Conservation (phyloP, 306 rosid genomes). For the Carpinus viminea region DNA sequence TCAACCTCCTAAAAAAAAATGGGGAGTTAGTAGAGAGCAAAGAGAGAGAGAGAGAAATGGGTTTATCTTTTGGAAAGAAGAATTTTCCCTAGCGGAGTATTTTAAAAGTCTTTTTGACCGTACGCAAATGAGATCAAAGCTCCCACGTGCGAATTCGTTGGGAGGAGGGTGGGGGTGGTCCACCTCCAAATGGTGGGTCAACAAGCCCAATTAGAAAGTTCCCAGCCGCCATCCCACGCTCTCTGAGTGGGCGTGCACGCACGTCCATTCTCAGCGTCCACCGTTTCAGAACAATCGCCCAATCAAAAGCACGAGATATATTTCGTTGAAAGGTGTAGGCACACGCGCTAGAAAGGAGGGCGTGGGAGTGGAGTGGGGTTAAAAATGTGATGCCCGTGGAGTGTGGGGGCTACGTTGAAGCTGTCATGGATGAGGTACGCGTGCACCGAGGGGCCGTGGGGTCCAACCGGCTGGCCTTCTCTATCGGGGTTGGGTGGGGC, state of each 20-base stretch:
- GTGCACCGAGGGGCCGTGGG: conserved; percentile 31
- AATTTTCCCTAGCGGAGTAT: not conserved
- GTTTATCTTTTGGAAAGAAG: too few species aligned
- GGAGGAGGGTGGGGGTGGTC: conserved; percentile 18
- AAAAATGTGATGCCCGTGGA: conserved; percentile 15
- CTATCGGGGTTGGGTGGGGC: conserved; percentile 8
- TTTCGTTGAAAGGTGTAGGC: not conserved
- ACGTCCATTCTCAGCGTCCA: not conserved
- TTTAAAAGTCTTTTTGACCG: not conserved
- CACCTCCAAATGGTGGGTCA: conserved; percentile 42
- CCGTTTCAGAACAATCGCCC: not conserved
- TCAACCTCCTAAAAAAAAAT: too few species aligned
- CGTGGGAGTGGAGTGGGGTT: too few species aligned
- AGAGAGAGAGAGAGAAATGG: too few species aligned
- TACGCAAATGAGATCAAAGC: conserved; percentile 4
- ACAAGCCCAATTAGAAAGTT: conserved; percentile 12
- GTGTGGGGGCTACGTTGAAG: conserved; percentile 32
- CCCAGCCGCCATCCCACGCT: not conserved
- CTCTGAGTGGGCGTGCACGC: rapidly evolving
- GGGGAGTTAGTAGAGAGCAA: too few species aligned
- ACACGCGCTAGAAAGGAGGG: not conserved
- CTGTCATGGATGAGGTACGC: conserved; percentile 33
- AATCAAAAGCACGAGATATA: not conserved
- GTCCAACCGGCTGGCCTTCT: not conserved
- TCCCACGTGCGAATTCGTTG: conserved; percentile 30